Percentiles rank a stretch among this genome's conserved stretches.
These are phyloP conservation scores for Grifola frondosa DNA, from an alignment of 1,284 basidiomycete species.

Conservation along the genomic window DNA sequence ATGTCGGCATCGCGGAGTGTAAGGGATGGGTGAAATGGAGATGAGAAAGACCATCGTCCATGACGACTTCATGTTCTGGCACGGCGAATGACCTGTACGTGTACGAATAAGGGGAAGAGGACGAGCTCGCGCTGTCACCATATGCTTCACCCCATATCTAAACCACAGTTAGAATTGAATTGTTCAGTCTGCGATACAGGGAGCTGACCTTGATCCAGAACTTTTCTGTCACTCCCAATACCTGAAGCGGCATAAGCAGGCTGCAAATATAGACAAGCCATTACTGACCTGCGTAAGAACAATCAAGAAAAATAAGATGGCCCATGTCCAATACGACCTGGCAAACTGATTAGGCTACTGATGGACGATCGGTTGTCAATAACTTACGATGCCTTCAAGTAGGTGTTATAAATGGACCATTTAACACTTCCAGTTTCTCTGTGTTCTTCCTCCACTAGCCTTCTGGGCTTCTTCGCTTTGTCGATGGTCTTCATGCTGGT, in stretches of 20 bases:
- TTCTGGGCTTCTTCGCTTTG: slow-evolving; percentile 55
- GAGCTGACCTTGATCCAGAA: slow-evolving; percentile 70
- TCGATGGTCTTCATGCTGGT: slow-evolving; percentile 24
- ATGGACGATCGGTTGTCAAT: not conserved
- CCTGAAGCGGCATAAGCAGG: slow-evolving; percentile 21
- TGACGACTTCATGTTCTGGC: slow-evolving; percentile 34
- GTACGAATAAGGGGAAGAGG: slow-evolving; percentile 18
- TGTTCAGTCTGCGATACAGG: not conserved
- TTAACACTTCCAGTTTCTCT: slow-evolving; percentile 76
- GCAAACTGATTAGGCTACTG: slow-evolving; percentile 2
- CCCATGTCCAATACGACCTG: slow-evolving; percentile 69
- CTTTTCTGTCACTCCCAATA: slow-evolving; percentile 57
- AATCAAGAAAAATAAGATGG: slow-evolving; percentile 48
- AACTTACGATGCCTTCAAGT: slow-evolving; percentile 65
- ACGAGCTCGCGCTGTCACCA: slow-evolving; percentile 18
- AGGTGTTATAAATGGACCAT: slow-evolving; percentile 77
- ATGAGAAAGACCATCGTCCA: slow-evolving; percentile 38
- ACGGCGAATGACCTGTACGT: slow-evolving; percentile 30
- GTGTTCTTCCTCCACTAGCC: slow-evolving; percentile 69
- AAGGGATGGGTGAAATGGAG: slow-evolving; percentile 35
- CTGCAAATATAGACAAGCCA: too few species aligned
- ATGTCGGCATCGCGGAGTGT: slow-evolving; percentile 21
- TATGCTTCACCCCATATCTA: slow-evolving; percentile 68
- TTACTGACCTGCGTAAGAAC: slow-evolving; percentile 42
- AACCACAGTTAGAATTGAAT: not conserved